Conservation (phyloP, 2,329 filamentous ascomycete species). For the Colletotrichum sp. region DNA sequence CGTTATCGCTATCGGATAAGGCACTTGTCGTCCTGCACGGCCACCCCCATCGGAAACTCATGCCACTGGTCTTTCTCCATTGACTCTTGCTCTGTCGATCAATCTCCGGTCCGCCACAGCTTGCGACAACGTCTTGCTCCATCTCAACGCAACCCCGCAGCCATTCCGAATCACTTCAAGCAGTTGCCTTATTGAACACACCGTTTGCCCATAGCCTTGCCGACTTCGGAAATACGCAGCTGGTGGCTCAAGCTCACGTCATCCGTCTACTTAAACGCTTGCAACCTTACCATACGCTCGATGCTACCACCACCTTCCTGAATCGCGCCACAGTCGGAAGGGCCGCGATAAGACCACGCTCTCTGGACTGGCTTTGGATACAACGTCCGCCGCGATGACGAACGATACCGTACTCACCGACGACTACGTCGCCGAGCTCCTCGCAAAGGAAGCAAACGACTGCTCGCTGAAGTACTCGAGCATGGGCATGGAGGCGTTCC, state of each 20-base stretch:
- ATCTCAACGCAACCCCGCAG: background rate
- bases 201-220: background rate
- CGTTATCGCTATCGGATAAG: background rate
- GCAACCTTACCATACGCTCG: background rate
- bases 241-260: background rate
- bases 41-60: background rate
- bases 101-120: background rate
- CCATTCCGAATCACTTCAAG: background rate
- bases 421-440: constrained; percentile 79
- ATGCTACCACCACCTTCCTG: background rate
- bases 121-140: background rate
- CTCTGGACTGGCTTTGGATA: background rate
- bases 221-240: background rate
- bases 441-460: constrained; percentile 79
- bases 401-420: constrained; percentile 67
- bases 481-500: constrained; percentile 73
- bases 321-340: background rate
- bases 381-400: constrained; percentile 33
- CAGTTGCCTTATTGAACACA: background rate
- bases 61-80: background rate
- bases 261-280: background rate
- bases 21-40: background rate
- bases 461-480: constrained; percentile 76
- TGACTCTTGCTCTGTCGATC: constrained; percentile 1
- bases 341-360: background rate